Percentiles rank a stretch among this genome's conserved stretches.
phyloP scores from a whole-genome alignment of 2,329 filamentous ascomycete genomes.

The Verticillium nonalfalfae region DNA sequence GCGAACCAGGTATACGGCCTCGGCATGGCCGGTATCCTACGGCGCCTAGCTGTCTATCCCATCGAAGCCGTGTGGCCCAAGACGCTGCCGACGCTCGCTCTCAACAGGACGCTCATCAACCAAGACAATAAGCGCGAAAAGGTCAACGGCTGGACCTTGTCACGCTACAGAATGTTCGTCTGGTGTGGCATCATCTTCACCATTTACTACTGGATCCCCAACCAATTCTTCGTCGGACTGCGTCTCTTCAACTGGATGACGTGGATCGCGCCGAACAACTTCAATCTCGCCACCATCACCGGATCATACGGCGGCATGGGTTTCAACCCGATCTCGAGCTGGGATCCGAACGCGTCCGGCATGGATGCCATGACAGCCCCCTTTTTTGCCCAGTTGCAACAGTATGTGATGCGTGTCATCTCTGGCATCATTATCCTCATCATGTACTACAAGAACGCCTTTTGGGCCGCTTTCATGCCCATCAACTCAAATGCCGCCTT shows the following conservation, averaged over 20 bases:
- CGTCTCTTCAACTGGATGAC: constrained; percentile 42
- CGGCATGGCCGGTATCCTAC: constrained; percentile 23
- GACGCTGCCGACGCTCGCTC: constrained; percentile 23
- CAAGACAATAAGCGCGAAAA: constrained; percentile 25
- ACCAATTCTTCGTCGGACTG: constrained; percentile 36
- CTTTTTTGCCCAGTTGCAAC: constrained; percentile 32
- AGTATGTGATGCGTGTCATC: constrained; percentile 22
- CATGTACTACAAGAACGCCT: constrained; percentile 36
- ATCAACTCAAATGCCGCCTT: constrained; percentile 41
- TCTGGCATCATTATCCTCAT: constrained; percentile 31
- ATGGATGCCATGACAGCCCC: constrained; percentile 26
- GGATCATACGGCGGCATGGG: constrained; percentile 32
- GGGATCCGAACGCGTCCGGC: constrained; percentile 36
- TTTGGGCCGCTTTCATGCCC: constrained; percentile 36
- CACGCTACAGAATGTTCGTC: constrained; percentile 37
- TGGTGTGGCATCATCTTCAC: constrained; percentile 28
- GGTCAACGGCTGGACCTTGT: constrained; percentile 36
- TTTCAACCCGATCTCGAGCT: constrained; percentile 43
- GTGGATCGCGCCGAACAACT: constrained; percentile 40
- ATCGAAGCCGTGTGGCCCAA: constrained; percentile 24
- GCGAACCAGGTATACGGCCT: constrained; percentile 25
- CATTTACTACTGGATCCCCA: constrained; percentile 41
- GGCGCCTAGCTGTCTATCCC: constrained; percentile 27
- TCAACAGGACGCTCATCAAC: constrained; percentile 23
- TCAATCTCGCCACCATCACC: constrained; percentile 35